These are phyloP conservation scores for Camillea tinctor DNA, from an alignment of 2,329 filamentous ascomycete species.

Conservation along the genomic window DNA sequence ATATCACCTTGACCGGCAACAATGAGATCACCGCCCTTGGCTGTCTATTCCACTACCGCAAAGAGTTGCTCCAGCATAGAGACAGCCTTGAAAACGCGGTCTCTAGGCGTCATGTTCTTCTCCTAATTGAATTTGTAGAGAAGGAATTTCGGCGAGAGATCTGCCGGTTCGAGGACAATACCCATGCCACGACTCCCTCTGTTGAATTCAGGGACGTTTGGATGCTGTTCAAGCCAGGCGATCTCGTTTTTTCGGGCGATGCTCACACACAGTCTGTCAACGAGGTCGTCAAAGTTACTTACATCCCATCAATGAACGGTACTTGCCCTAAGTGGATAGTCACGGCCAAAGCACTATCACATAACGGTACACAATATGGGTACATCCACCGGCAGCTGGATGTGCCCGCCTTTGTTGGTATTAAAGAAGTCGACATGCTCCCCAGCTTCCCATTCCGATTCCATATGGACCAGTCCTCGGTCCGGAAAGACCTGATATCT, in stretches of 20 bases:
- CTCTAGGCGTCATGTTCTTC: slow-evolving; percentile 3
- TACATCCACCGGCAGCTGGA: neutral
- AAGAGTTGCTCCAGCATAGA: slow-evolving; percentile 2
- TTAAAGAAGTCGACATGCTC: neutral
- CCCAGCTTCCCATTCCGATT: slow-evolving; percentile 2
- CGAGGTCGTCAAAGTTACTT: slow-evolving; percentile 1
- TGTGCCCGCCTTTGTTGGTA: slow-evolving; percentile 1
- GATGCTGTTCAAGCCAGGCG: slow-evolving; percentile 13
- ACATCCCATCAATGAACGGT: neutral
- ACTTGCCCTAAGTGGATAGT: slow-evolving; percentile 1
- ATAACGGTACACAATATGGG: slow-evolving; percentile 4
- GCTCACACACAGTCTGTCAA: slow-evolving; percentile 3
- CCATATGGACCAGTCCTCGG: neutral
- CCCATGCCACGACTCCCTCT: slow-evolving; percentile 1
- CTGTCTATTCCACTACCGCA: slow-evolving; percentile 9
- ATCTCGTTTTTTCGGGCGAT: slow-evolving; percentile 4
- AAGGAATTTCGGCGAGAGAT: slow-evolving; percentile 6
- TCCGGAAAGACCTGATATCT: neutral
- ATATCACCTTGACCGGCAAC: slow-evolving; percentile 6
- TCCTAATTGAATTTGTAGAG: slow-evolving; percentile 1
- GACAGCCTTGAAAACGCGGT: slow-evolving; percentile 1
- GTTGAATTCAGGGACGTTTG: slow-evolving; percentile 12
- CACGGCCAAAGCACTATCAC: slow-evolving; percentile 1
- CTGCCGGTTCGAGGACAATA: slow-evolving; percentile 7
- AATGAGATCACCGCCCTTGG: neutral